A percentile compares a stretch with the other conserved stretches of the same genome.
Conservation (phyloP, 2,329 filamentous ascomycete genomes). For the Hansfordia pulvinata region DNA sequence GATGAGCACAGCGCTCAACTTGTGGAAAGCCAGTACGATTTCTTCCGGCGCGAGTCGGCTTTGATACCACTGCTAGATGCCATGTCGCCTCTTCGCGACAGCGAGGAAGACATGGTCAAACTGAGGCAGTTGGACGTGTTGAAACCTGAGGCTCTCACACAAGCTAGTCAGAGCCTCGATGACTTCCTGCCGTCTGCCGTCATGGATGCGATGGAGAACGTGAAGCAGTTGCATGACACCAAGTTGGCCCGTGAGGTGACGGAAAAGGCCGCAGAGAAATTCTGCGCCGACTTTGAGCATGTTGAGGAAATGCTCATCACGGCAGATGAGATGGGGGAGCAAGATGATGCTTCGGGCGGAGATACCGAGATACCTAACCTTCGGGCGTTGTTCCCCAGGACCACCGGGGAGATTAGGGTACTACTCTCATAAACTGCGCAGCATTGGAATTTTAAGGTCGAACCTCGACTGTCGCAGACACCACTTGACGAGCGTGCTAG, state of each 20-base stretch:
- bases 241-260: constrained; percentile 62
- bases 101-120: constrained; percentile 35
- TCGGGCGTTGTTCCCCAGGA: constrained; percentile 40
- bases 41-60: constrained; percentile 64
- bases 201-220: constrained; percentile 77
- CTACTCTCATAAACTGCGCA: constrained; percentile 30
- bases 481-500: too few species aligned
- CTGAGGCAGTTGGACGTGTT: constrained; percentile 42
- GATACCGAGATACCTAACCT: constrained; percentile 16
- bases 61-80: constrained; percentile 49
- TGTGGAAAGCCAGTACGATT: constrained; percentile 53
- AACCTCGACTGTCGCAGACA: too few species aligned
- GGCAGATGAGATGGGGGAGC: constrained; percentile 22
- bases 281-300: constrained; percentile 71
- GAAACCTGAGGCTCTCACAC: constrained; percentile 44
- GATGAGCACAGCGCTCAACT: constrained; percentile 42
- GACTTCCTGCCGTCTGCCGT: constrained; percentile 85
- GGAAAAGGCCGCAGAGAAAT: constrained; percentile 68
- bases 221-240: constrained; percentile 61
- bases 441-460: too few species aligned
- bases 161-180: constrained; percentile 66
- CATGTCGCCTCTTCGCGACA: constrained; percentile 25
- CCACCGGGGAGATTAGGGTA: constrained; percentile 45
- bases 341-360: constrained; percentile 6
- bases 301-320: constrained; percentile 35